A percentile compares a stretch with the other conserved stretches of the same genome.
These are phyloP conservation scores for Lactarius evosmus DNA, from an alignment of 768 basidiomycete genomes.

Conservation along the genomic window DNA sequence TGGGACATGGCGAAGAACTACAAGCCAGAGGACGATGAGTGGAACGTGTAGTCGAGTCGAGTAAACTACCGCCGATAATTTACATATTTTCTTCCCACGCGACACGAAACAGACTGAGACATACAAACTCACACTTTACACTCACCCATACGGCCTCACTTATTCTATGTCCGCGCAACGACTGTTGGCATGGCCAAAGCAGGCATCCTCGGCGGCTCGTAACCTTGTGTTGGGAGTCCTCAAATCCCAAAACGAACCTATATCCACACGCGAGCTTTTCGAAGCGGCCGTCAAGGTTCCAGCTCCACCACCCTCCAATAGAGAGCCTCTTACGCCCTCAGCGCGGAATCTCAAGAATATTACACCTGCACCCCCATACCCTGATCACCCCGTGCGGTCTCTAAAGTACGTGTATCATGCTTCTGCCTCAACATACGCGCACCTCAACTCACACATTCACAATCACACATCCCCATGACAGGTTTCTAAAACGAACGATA, in stretches of 20 bases:
- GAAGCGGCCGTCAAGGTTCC: conserved; percentile 30
- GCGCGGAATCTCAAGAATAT: conserved; percentile 29
- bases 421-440: neutral
- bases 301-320: neutral
- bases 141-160: too few relatives aligned
- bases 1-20: conserved; percentile 96
- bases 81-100: conserved; percentile 7
- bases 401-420: conserved; percentile 40
- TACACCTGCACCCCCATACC: conserved; percentile 42
- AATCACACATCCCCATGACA: conserved; percentile 33
- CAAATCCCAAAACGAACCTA: conserved; percentile 24
- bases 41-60: conserved; percentile 29
- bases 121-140: too few relatives aligned
- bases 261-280: conserved; percentile 34
- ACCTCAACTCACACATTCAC: neutral
- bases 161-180: conserved; percentile 17
- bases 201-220: conserved; percentile 28
- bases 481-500: conserved; percentile 54
- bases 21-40: conserved; percentile 77
- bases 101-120: too few relatives aligned
- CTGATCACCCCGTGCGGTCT: conserved; percentile 52
- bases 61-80: neutral
- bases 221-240: conserved; percentile 31
- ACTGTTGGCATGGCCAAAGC: conserved; percentile 8
- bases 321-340: conserved; percentile 12